Conservation (phyloP, 192 early-diverging fungal genomes). For the Hyaloraphidium curvatum region DNA sequence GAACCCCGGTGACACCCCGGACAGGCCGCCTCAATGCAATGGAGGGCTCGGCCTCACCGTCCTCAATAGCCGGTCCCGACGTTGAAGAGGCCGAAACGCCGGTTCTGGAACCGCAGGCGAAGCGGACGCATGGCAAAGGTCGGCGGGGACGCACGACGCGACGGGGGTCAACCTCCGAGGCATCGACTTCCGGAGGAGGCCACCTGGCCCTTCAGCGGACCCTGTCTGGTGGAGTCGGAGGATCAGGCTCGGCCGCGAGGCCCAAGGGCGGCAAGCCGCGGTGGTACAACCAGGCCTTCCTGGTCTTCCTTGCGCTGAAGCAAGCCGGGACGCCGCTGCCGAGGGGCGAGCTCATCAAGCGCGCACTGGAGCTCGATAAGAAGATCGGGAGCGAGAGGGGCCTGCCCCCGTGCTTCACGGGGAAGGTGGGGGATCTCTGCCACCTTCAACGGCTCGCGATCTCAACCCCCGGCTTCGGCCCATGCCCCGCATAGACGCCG, state of each 20-base stretch:
- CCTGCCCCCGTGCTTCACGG: constrained; percentile 63
- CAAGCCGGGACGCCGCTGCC: constrained; percentile 46
- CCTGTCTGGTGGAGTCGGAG: no score
- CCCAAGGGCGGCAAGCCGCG: constrained; percentile 50
- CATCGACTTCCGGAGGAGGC: no score
- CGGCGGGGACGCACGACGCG: no score
- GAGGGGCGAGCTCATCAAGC: constrained; percentile 48
- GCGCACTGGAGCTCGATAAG: constrained; percentile 56
- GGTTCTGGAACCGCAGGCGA: no score
- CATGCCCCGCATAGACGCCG: constrained; percentile 32
- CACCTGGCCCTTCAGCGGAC: no score
- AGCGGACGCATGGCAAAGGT: no score
- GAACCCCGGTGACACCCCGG: no score
- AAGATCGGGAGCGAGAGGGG: constrained; percentile 47
- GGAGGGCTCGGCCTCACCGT: no score
- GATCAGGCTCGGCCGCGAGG: constrained; percentile 52
- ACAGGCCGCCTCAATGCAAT: no score
- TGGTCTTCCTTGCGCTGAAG: constrained; percentile 62
- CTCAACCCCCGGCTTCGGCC: background rate
- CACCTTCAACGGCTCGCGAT: background rate
- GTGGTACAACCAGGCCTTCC: constrained; percentile 81
- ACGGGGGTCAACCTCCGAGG: no score
- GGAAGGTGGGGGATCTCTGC: constrained; percentile 37
- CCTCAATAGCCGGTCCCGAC: no score
- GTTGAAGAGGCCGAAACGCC: no score